Conservation (phyloP, 768 basidiomycete species). For the Tulasnella calospora region DNA sequence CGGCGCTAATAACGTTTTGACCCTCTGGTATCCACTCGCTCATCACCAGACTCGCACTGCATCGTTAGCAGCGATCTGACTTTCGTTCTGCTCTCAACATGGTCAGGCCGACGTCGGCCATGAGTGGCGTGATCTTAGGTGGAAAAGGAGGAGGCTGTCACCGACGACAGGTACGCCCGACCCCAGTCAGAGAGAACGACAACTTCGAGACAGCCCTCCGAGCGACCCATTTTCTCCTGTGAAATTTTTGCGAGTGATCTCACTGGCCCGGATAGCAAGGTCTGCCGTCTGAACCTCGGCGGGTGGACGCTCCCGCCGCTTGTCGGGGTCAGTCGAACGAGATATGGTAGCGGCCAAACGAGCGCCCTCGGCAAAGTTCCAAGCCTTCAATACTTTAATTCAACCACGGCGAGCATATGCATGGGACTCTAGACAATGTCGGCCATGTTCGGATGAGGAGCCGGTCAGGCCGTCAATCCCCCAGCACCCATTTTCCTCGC, state of each 20-base stretch:
- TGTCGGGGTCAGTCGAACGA: neutral
- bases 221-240: neutral
- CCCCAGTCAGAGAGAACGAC: neutral
- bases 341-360: neutral
- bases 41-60: neutral
- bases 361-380: neutral
- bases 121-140: neutral
- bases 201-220: neutral
- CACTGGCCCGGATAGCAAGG: neutral
- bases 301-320: neutral
- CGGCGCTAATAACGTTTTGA: neutral
- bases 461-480: neutral
- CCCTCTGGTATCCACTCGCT: no score
- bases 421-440: neutral
- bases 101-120: neutral
- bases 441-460: neutral
- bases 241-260: neutral
- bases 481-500: conserved; percentile 24
- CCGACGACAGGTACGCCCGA: neutral
- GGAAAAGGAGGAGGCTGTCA: conserved; percentile 4
- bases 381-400: neutral
- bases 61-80: neutral
- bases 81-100: neutral
- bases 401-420: neutral
- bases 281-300: neutral